Conservation (phyloP, 225 moss, liverwort and hornwort species). For the Marchantia polymorpha region DNA sequence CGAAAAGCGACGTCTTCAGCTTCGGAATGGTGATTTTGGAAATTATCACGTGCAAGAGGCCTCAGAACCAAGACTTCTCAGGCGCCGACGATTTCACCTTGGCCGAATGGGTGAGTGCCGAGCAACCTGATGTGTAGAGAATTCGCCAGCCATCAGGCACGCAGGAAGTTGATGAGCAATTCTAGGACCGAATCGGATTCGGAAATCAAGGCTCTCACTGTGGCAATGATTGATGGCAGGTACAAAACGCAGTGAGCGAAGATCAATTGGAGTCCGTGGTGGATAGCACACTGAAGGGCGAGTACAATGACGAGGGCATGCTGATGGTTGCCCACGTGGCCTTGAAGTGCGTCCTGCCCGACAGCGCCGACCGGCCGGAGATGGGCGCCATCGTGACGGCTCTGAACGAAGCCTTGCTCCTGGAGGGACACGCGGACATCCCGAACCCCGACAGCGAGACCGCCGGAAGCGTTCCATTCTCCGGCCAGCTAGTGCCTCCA, state of each 20-base stretch:
- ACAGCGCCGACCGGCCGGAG: conserved; percentile 11
- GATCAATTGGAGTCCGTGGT: neutral
- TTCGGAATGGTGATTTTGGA: conserved; percentile 23
- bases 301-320: conserved; percentile 21
- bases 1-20: conserved; percentile 26
- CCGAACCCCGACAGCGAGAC: too few relatives aligned
- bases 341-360: neutral
- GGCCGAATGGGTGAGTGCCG: conserved; percentile 5
- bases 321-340: conserved; percentile 13
- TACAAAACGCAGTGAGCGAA: neutral
- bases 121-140: neutral
- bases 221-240: neutral
- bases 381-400: conserved; percentile 26
- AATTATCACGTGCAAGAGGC: conserved; percentile 10
- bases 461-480: too few relatives aligned
- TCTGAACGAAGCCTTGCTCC: conserved; percentile 2
- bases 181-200: neutral
- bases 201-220: neutral
- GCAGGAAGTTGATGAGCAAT: neutral
- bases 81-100: neutral
- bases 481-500: too few relatives aligned
- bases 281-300: conserved; percentile 18
- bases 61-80: neutral
- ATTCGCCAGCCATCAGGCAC: too few relatives aligned
- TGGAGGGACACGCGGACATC: too few relatives aligned